Evolutionary conservation across 148 eudicot species (phyloP).

Genomic region (Vaccinium macrocarpon): DNA sequence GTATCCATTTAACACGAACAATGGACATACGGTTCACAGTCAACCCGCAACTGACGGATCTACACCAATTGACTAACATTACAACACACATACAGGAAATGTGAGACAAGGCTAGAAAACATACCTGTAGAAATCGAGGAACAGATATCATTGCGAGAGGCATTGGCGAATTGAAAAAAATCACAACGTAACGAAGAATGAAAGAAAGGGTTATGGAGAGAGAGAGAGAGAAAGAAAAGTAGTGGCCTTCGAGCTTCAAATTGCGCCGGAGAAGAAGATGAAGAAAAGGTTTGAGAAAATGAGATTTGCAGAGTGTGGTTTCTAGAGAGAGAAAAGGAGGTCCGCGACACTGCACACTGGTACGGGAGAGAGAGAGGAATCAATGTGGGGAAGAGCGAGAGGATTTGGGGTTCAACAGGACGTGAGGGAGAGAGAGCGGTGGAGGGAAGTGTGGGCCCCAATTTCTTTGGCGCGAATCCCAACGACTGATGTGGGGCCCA

Average conservation of each 20-base stretch:
- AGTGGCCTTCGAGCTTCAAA: neutral
- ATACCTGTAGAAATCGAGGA: neutral
- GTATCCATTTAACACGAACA: neutral
- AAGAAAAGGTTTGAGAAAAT: too few relatives aligned
- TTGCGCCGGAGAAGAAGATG: constrained; percentile 14
- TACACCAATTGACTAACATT: neutral
- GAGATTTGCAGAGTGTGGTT: too few relatives aligned
- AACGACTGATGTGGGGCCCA: neutral
- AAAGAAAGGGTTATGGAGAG: too few relatives aligned
- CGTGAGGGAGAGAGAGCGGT: neutral
- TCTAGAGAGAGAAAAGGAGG: neutral
- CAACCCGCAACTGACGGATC: constrained; percentile 3
- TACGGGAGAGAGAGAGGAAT: neutral
- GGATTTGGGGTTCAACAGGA: neutral
- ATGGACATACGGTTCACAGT: neutral
- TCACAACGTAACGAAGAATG: constrained; percentile 15
- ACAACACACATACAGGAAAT: neutral
- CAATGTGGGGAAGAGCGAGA: neutral
- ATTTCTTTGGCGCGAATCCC: constrained; percentile 2
- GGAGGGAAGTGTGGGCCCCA: neutral
- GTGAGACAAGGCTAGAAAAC: constrained; percentile 7
- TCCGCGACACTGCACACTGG: too few relatives aligned
- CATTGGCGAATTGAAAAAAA: neutral
- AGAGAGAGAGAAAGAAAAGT: neutral
- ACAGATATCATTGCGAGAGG: neutral